phyloP scores from a whole-genome alignment of 164 flowering plant species.

The Houttuynia cordata region DNA sequence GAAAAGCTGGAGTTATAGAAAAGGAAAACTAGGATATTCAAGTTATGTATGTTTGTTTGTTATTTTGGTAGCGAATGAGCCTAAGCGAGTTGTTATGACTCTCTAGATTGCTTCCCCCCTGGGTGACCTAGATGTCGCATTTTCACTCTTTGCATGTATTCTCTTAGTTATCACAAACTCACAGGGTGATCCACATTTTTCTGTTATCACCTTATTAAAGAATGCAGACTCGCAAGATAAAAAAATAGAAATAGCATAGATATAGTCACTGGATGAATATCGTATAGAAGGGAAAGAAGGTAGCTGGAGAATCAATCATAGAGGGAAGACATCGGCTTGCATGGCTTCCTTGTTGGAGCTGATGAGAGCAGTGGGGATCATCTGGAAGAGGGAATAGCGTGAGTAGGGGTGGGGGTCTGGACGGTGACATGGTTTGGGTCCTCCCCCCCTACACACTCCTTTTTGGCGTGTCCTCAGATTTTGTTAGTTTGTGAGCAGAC shows the following conservation, averaged over 20 bases:
- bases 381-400: not conserved
- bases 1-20: too few relatives aligned
- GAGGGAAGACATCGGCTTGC: not conserved
- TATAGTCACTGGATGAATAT: too few relatives aligned
- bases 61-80: too few relatives aligned
- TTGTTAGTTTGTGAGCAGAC: constrained; percentile 5
- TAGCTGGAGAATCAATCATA: not conserved
- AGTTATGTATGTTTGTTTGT: too few relatives aligned
- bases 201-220: too few relatives aligned
- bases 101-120: too few relatives aligned
- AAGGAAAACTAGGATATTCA: too few relatives aligned
- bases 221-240: too few relatives aligned
- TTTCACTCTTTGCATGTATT: not conserved
- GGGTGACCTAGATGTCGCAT: too few relatives aligned
- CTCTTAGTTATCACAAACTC: not conserved
- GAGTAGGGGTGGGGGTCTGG: not conserved
- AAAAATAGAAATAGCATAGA: too few relatives aligned
- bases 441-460: not conserved
- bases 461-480: not conserved
- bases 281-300: not conserved
- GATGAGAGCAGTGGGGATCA: not conserved
- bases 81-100: not conserved
- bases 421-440: not conserved
- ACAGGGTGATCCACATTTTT: too few relatives aligned
- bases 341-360: not conserved